Percentiles rank a stretch among this genome's conserved stretches.
Conservation (phyloP, 1,284 basidiomycete genomes). For the Peniophora sp. region DNA sequence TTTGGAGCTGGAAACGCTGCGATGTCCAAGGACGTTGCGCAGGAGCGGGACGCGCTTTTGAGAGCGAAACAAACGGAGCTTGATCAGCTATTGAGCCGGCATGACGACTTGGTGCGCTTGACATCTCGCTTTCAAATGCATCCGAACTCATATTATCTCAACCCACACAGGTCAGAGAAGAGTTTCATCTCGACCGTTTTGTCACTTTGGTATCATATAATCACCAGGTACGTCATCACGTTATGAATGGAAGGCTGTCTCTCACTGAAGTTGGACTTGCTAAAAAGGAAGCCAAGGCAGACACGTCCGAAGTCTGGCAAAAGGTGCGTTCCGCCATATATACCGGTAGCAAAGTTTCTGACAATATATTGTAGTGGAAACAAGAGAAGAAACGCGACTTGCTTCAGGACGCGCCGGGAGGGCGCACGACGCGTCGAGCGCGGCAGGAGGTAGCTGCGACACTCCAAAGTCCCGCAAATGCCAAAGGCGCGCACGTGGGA, state of each 20-base stretch:
- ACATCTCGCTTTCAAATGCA: not conserved
- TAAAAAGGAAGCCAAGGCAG: constrained; percentile 59
- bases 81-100: constrained; percentile 51
- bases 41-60: constrained; percentile 8
- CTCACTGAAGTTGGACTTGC: not conserved
- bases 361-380: constrained; percentile 24
- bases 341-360: not conserved
- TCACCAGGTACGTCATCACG: constrained; percentile 45
- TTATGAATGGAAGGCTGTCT: not conserved
- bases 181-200: constrained; percentile 81
- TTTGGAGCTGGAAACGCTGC: not conserved
- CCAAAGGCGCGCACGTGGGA: constrained; percentile 16
- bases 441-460: constrained; percentile 44
- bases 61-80: constrained; percentile 39
- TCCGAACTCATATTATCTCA: not conserved
- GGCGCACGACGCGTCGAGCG: constrained; percentile 53
- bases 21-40: not conserved
- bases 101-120: constrained; percentile 60
- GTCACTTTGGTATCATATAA: constrained; percentile 68
- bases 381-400: constrained; percentile 62
- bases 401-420: constrained; percentile 40
- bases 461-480: constrained; percentile 20
- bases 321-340: constrained; percentile 38
- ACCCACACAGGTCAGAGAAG: constrained; percentile 59
- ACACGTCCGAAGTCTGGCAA: constrained; percentile 66